Base-by-base conservation (phyloP, 2,329 filamentous ascomycete genomes). In the Beauveria asiatica region DNA sequence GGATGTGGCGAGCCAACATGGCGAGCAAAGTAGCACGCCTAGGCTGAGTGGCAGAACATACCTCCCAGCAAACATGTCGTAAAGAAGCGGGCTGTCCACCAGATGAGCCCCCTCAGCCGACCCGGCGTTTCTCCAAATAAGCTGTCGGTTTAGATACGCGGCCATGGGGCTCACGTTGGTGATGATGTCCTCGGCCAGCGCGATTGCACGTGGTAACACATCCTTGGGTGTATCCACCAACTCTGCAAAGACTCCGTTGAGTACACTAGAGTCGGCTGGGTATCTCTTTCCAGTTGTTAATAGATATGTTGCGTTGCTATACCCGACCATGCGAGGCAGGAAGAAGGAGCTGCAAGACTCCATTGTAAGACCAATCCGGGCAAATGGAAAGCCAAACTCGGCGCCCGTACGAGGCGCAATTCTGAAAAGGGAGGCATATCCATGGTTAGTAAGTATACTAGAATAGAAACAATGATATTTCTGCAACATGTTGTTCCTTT, bases 291-390 rank as follows among this genome's bases (percentile, higher is more conserved):
- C 63, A 4, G 64, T 64, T 5, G 61, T 56, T 3, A 59, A 44
- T 10, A 64, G 48, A 33, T 65, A 62, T n/a, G 60, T 63, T 1
- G 61, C 63, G 3, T 60, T 64, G 10, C 59, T 60, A 6, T 60
- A 60, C 0, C 64, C 62, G 11, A 65, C 25, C 39, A 64, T 55
- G 17, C 62, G 63, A 0, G 63, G 63, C 5, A 65, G 58, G 45
- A 65, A 65, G 30, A 64, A 65, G 3, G 61, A 58, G 27, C 61
- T 61, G 50, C 61, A 52, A 2, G 64, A 63, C 44, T 63, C 64
- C 61, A 65, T 64, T 10, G 61, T 60, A 17, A 64, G 44, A 3
- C 63, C 64, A 2, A 63, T 58, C 5, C 64, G 61, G 5, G 63
- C 41, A 30, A 65, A 65, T 1, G 63, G 61, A 39, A 65, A 61